Evolutionary conservation across 139 green algal species (phyloP).

Genomic region (Mychonastes homosphaera): DNA sequence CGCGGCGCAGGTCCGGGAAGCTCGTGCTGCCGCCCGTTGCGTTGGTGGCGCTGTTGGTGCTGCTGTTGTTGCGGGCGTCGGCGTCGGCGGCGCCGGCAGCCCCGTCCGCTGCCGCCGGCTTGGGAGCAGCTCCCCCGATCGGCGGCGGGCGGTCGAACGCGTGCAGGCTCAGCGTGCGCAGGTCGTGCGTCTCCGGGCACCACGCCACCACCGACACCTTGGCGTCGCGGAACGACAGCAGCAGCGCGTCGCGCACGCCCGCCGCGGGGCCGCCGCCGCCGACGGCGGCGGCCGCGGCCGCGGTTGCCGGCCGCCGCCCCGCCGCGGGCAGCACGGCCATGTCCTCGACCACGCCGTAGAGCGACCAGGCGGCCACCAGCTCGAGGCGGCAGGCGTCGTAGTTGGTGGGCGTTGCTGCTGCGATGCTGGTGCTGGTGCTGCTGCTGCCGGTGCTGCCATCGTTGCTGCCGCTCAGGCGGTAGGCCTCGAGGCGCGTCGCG

Average conservation of each 20-base stretch:
- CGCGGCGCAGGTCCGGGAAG: too few species aligned
- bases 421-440: background rate
- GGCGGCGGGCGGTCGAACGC: conserved; percentile 64
- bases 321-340: conserved; percentile 48
- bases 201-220: conserved; percentile 83
- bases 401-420: background rate
- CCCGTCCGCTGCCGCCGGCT: too few species aligned
- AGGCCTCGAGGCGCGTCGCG: conserved; percentile 60
- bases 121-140: conserved; percentile 13
- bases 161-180: conserved; percentile 62
- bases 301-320: background rate
- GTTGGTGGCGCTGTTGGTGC: too few species aligned
- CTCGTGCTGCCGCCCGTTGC: too few species aligned
- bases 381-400: conserved; percentile 25
- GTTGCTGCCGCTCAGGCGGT: conserved; percentile 25
- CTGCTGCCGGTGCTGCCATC: background rate
- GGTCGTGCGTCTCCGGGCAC: conserved; percentile 39
- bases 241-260: background rate
- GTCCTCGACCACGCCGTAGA: conserved; percentile 59
- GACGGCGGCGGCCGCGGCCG: too few species aligned
- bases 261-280: too few species aligned
- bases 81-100: too few species aligned
- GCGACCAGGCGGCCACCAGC: conserved; percentile 27
- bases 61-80: background rate
- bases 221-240: conserved; percentile 36